A percentile compares a stretch with the other conserved stretches of the same genome.
phyloP scores from a whole-genome alignment of 2,329 filamentous ascomycete genomes.

The Curvularia sp. region DNA sequence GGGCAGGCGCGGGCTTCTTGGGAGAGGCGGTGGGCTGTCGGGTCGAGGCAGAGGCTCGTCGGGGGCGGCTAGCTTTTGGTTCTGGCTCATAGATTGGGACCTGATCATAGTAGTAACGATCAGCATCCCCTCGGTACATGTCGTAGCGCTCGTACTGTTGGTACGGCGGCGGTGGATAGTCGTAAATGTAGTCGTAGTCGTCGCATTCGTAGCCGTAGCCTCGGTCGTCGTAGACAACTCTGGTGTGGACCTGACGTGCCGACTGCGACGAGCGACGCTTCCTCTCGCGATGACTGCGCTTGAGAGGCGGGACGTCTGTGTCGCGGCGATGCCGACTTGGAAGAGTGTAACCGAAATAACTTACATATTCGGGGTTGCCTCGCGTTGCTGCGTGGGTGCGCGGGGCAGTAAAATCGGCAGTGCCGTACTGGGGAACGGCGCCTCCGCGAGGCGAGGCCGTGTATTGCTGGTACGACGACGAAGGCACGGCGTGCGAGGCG shows the following conservation, averaged over 20 bases:
- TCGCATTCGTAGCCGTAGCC: conserved; percentile 58
- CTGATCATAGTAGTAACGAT: conserved; percentile 59
- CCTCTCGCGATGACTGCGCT: conserved; percentile 52
- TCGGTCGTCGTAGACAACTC: conserved; percentile 62
- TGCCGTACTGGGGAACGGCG: conserved; percentile 53
- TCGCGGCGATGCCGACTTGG: conserved; percentile 50
- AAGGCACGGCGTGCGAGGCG: conserved; percentile 59
- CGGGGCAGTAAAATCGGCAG: conserved; percentile 47
- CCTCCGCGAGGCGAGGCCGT: conserved; percentile 41
- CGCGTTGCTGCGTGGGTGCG: conserved; percentile 57
- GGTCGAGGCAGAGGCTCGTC: conserved; percentile 62
- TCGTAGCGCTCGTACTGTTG: conserved; percentile 60
- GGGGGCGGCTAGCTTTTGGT: conserved; percentile 56
- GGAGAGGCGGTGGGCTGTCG: conserved; percentile 50
- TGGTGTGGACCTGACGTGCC: conserved; percentile 63
- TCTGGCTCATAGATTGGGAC: conserved; percentile 56
- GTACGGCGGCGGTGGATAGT: conserved; percentile 58
- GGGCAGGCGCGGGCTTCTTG: conserved; percentile 38
- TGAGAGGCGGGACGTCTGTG: conserved; percentile 49
- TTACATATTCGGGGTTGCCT: conserved; percentile 70
- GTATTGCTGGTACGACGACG: conserved; percentile 53
- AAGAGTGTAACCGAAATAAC: conserved; percentile 60
- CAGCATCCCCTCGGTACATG: conserved; percentile 61
- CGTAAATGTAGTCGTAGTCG: conserved; percentile 54
- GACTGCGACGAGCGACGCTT: conserved; percentile 60